Percentiles rank a stretch among this genome's conserved stretches.
Evolutionary conservation across 2,329 filamentous ascomycete genomes (phyloP).

Genomic region (Bipolaris sorokiniana): DNA sequence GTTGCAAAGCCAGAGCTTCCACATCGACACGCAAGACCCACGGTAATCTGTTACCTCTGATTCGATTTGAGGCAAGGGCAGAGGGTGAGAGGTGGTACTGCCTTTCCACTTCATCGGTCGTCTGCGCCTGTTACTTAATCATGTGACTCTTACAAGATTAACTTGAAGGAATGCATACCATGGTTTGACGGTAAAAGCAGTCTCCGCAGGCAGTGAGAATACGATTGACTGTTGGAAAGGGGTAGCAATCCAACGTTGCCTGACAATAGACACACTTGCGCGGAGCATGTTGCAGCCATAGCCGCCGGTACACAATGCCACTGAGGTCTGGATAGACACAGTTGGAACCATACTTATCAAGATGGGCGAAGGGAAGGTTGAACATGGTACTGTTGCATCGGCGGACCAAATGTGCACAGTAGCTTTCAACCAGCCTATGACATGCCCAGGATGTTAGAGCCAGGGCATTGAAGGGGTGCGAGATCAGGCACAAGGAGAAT

Average conservation of each 20-base stretch:
- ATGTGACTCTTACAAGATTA: background rate
- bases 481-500: constrained; percentile 30
- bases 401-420: constrained; percentile 35
- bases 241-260: constrained; percentile 32
- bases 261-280: constrained; percentile 38
- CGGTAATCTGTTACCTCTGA: constrained; percentile 24
- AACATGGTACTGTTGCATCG: constrained; percentile 32
- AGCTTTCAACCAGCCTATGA: constrained; percentile 32
- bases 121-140: constrained; percentile 19
- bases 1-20: constrained; percentile 35
- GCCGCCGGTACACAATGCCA: constrained; percentile 36
- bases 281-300: constrained; percentile 42
- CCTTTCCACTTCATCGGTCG: constrained; percentile 33
- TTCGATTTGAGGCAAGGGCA: constrained; percentile 18
- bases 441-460: constrained; percentile 33
- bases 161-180: constrained; percentile 21
- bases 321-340: constrained; percentile 36
- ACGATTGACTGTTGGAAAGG: constrained; percentile 26
- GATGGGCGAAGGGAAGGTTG: constrained; percentile 36
- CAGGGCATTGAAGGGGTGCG: constrained; percentile 39
- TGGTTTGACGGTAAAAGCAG: constrained; percentile 40
- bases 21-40: constrained; percentile 42
- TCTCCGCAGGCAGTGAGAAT: constrained; percentile 31
- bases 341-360: constrained; percentile 25
- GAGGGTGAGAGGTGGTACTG: constrained; percentile 38